phyloP scores from a whole-genome alignment of 2,329 filamentous ascomycete genomes.

The Drechslerella dactyloides region DNA sequence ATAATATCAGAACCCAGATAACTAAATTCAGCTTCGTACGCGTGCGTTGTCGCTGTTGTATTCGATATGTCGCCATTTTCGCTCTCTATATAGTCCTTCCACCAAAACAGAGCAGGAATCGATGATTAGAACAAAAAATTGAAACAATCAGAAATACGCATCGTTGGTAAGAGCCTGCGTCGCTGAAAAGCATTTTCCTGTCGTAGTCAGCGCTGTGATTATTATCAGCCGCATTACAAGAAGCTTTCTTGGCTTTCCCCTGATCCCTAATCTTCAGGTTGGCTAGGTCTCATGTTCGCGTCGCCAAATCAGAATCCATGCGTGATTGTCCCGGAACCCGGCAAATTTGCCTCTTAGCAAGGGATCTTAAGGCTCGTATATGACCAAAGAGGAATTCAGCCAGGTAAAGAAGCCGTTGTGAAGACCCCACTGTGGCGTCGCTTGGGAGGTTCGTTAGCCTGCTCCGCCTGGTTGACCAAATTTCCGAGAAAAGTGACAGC shows the following conservation, averaged over 20 bases:
- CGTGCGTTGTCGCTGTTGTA: background rate
- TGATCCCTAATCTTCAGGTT: background rate
- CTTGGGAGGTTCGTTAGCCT: background rate
- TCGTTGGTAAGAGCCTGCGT: too few species aligned
- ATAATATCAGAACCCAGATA: background rate
- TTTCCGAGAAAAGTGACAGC: background rate
- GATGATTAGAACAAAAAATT: too few species aligned
- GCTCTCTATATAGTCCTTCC: background rate
- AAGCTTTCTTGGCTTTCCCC: background rate
- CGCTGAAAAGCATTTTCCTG: too few species aligned
- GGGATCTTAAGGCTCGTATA: background rate
- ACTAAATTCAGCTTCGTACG: background rate
- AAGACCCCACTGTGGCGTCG: background rate
- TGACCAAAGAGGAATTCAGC: background rate
- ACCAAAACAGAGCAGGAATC: too few species aligned
- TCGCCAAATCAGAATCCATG: background rate
- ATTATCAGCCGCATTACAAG: too few species aligned
- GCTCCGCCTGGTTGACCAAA: background rate
- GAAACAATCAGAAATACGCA: too few species aligned
- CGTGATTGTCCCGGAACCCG: background rate
- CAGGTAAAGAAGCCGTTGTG: background rate
- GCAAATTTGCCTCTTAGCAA: background rate
- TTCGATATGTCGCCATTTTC: background rate
- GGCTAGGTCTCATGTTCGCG: too few species aligned
- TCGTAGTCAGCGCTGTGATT: too few species aligned